Evolutionary conservation across 805 yeast genomes (phyloP), one percentile per base, ranked within the genome.

Genomic region (Wickerhamiella nectarea): DNA sequence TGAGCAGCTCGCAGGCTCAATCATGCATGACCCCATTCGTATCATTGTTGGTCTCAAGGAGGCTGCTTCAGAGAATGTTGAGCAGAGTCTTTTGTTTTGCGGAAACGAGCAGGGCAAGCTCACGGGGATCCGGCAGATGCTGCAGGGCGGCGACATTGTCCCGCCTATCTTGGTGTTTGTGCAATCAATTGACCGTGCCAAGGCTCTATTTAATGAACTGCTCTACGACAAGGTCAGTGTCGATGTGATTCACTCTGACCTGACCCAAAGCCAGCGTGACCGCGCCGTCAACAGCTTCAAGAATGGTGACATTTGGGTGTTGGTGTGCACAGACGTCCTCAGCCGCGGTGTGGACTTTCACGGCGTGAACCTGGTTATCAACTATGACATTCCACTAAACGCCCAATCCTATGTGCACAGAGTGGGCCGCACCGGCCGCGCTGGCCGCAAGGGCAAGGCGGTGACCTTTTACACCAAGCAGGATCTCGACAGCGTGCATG

Each of bases 401-500:
- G 85, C 96, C 0, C 96, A 89, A 61, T 80, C 95, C 0, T 91
- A 91, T 60, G 95, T 91, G 37, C 99, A 91, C 62, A 76, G 99
- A 65, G 84, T 91, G 55, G 99, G 99, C 62, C 80, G 99, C 70
- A 89, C 98, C 2, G 99, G 98, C 52, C 79, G 99, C 70, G 95
- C 85, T 43, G 95, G 94, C 1, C 75, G 80, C 48, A 56, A 64
- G 7, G 98, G 99, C 46, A 72, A 71, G 53, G 96, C 97, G 0
- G 75, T 91, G 15, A 91, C 98, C 0, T 78, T 87, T 51, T 91
- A 82, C 66, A 89, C 98, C 20, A 87, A 86, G 58, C 94, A 84
- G 50, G 99, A 91, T 58, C 63, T 73, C 3, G 60, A 72, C 45
- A 75, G 81, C 2, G 71, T 91, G 36, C 81, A 82, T 58, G 81